Evolutionary conservation across 768 basidiomycete species (phyloP), one percentile per base, ranked within the genome.

Genomic region (Rhodotorula kratochvilovae): DNA sequence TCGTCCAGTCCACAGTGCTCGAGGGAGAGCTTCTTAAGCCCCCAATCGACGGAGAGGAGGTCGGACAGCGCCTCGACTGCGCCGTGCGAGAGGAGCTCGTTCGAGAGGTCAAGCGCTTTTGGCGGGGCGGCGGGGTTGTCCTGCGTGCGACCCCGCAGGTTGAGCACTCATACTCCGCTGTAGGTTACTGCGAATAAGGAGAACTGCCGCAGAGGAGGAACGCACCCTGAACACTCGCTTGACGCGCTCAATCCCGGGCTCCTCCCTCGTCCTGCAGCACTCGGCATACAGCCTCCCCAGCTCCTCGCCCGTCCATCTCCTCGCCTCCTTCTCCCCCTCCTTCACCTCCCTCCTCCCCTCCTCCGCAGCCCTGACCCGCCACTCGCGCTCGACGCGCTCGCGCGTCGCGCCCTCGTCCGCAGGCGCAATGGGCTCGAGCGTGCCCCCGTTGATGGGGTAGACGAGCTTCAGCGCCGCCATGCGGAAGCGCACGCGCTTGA

Each of bases 1-100:
- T 92, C 90, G 73, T 93, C 91, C 31, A 98, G 80, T 75, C 93
- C 87, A 77, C 93, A 97, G 79, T 90, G 89, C 53, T 90, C 87
- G 65, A 96, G 85, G 0, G 89, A 87, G 31, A 95, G 82, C 77
- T 92, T 94, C 36, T 89, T 84, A 29, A 96, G 82, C 0, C 93
- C 94, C 90, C 93, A 97, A 80, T 97, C 92, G 67, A 96, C 88
- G 15, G 87, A 86, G 73, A 98, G 87, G 23, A 96, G 87, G 80
- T 98, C 95, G 1, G 95, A 89, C 27, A 99, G 84, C 27, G 92
- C 87, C 21, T 88, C 87, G 0, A 91, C 89, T 0, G 86, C 83
- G 3, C 87, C 84, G 3, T 84, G 80, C 1, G 86, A 89, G 29
- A 98, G 84, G 76, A 88, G 88, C 31, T 89, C 86, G 17, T 89